Base-by-base conservation (phyloP, 73 alveolate genomes). In the Stentor roeselii region DNA sequence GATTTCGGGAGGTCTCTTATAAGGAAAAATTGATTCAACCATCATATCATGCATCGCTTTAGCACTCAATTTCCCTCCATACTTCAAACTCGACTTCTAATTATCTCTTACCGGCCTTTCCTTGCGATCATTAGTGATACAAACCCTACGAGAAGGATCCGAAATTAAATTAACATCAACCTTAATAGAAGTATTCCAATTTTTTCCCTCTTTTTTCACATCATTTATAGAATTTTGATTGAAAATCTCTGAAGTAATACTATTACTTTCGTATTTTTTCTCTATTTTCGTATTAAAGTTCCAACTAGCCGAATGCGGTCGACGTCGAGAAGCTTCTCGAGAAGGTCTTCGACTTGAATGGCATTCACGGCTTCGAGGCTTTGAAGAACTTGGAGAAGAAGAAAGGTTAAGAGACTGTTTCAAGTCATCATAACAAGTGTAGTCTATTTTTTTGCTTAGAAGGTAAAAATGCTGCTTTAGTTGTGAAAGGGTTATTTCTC, bases 1-100 rank as follows among this genome's bases (percentile, higher is more conserved):
- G 21, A 11, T 21, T 34, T 67, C 50, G 11, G 41, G 2, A 21
- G 41, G 37, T 1, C 34, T 67, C 34, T 67, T 67, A 1, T 21
- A 36, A 0, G 80, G 80, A 32, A 67, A 67, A 21, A 67, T 14
- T 27, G 50, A 30, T 1, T 21, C n/a, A 27, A 67, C 80, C 80
- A 67, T 21, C 21, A 67, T 67, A 2, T 67, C 80, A 32, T 67
- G 80, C 80, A 67, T 67, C 27, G n/a, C 37, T 67, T 67, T 67
- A 2, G 80, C 80, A 67, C 80, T 67, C 0, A 67, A 32, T 1
- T 40, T 21, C 27, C 80, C 80, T 1, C 80, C 80, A 2, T 67
- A 34, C 14, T 67, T 30, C 34, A 67, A 50, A 50, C 67, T 50
- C 6, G 67, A 50, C 21, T 21, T 50, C 67, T 50, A 50, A 50